These are phyloP conservation scores for Halophytophthora batemanensis DNA, from an alignment of 352 stramenopile genomes.

Conservation along the genomic window DNA sequence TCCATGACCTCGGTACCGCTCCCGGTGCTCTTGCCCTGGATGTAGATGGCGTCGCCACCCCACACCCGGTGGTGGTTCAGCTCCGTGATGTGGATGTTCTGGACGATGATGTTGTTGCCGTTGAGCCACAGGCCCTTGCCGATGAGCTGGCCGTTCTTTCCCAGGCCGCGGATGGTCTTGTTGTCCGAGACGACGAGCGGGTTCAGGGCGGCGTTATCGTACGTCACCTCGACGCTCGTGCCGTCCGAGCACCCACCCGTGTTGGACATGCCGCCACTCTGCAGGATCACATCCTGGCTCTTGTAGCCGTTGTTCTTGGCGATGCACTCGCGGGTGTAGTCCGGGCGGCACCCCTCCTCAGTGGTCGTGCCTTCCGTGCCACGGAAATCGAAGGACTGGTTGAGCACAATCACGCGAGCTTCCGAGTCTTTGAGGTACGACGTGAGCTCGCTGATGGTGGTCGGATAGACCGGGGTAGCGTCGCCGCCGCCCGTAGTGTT, in stretches of 20 bases:
- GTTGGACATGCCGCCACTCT: slow-evolving; percentile 47
- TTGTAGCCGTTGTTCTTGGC: slow-evolving; percentile 53
- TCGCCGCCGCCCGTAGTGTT: slow-evolving; percentile 39
- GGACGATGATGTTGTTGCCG: slow-evolving; percentile 44
- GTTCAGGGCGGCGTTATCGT: slow-evolving; percentile 22
- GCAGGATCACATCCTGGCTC: slow-evolving; percentile 53
- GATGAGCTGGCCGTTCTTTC: slow-evolving; percentile 34
- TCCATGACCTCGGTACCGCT: slow-evolving; percentile 20
- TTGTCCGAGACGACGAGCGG: slow-evolving; percentile 32
- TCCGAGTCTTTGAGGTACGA: slow-evolving; percentile 34
- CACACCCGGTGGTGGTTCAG: slow-evolving; percentile 45
- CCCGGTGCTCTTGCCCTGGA: slow-evolving; percentile 19
- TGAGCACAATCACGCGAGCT: slow-evolving; percentile 50
- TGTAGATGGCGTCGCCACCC: slow-evolving; percentile 29
- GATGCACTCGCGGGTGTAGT: slow-evolving; percentile 37
- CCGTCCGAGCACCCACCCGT: slow-evolving; percentile 45
- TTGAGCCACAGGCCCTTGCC: slow-evolving; percentile 35
- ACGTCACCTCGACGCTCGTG: slow-evolving; percentile 15
- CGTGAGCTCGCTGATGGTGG: slow-evolving; percentile 37
- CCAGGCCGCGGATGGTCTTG: slow-evolving; percentile 45
- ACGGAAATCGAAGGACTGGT: slow-evolving; percentile 45
- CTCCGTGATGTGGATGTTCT: slow-evolving; percentile 52
- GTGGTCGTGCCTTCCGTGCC: slow-evolving; percentile 47
- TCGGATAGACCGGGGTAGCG: slow-evolving; percentile 30
- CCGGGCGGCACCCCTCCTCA: slow-evolving; percentile 41